These are phyloP conservation scores for Colletotrichum melonis DNA, from an alignment of 2,329 filamentous ascomycete species.

Conservation along the genomic window DNA sequence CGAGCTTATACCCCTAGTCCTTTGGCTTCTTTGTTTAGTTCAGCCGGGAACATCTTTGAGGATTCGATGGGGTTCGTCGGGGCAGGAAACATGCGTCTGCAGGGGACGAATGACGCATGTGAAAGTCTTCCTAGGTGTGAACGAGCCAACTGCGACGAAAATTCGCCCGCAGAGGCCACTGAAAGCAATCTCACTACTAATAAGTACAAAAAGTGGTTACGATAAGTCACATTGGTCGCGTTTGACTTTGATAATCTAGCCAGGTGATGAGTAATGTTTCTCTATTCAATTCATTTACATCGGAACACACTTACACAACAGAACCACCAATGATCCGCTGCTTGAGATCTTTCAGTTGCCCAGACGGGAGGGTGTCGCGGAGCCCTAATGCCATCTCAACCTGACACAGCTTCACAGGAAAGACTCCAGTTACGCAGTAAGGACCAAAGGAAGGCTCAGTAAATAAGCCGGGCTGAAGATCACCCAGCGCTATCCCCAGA, in stretches of 20 bases:
- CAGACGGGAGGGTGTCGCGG: neutral
- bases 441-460: neutral
- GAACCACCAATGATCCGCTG: too few relatives aligned
- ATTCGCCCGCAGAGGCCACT: constrained; percentile 12
- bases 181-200: constrained; percentile 10
- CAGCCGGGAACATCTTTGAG: neutral
- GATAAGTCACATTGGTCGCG: neutral
- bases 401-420: neutral
- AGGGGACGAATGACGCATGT: constrained; percentile 26
- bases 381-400: neutral
- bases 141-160: neutral
- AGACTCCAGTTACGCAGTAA: neutral
- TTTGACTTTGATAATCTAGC: neutral
- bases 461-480: neutral
- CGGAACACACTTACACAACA: too few relatives aligned
- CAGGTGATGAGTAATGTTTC: neutral
- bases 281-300: too few relatives aligned
- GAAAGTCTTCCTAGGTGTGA: neutral
- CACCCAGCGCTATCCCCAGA: too few relatives aligned
- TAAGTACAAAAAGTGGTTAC: neutral
- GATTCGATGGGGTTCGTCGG: neutral
- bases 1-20: neutral
- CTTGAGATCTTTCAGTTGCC: neutral
- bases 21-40: neutral
- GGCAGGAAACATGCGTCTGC: neutral